Conservation (phyloP, 108 stramenopile species). For the Discostella stelligeroides region DNA sequence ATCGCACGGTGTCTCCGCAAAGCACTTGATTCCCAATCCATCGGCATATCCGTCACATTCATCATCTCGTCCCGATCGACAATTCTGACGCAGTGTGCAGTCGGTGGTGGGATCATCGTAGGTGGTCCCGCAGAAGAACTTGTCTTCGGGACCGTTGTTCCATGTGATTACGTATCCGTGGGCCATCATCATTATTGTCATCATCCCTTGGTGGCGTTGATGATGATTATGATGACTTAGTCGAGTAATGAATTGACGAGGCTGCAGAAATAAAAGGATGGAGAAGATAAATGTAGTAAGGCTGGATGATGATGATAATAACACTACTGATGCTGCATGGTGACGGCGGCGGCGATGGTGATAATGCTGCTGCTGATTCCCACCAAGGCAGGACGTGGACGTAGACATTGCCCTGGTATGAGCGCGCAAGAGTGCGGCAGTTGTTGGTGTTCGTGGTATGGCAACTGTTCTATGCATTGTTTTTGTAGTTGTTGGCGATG, state of each 20-base stretch:
- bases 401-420: too few relatives aligned
- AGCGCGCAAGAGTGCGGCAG: too few relatives aligned
- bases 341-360: too few relatives aligned
- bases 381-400: too few relatives aligned
- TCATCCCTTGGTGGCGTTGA: not conserved
- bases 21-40: conserved; percentile 13
- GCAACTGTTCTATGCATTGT: too few relatives aligned
- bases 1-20: conserved; percentile 26
- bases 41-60: conserved; percentile 21
- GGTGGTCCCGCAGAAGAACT: conserved; percentile 36
- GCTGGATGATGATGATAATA: too few relatives aligned
- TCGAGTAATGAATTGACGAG: too few relatives aligned
- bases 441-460: too few relatives aligned
- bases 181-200: conserved; percentile 4
- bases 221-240: too few relatives aligned
- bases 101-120: conserved; percentile 24
- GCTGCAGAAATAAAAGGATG: not conserved
- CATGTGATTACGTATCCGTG: conserved; percentile 28
- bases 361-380: too few relatives aligned
- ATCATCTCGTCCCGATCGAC: conserved; percentile 25
- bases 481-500: too few relatives aligned
- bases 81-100: conserved; percentile 27
- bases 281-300: not conserved
- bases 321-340: too few relatives aligned
- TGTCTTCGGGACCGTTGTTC: conserved; percentile 40